A percentile compares a stretch with the other conserved stretches of the same genome.
These are phyloP conservation scores for Gnomoniopsis smithogilvyi DNA, from an alignment of 2,329 filamentous ascomycete genomes.

Conservation along the genomic window DNA sequence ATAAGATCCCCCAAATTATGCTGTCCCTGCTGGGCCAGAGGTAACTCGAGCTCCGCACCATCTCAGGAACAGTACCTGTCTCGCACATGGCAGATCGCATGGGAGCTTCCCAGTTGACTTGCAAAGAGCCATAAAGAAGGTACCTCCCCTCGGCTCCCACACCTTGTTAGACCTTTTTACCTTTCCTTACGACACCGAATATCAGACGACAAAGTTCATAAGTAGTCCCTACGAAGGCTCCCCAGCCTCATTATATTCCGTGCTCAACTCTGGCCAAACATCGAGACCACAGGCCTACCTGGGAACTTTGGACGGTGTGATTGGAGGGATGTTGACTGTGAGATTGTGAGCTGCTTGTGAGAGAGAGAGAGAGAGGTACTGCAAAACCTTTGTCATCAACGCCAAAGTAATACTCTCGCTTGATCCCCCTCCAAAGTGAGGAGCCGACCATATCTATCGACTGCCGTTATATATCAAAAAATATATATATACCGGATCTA, in stretches of 20 bases:
- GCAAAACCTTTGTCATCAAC: conserved; percentile 18
- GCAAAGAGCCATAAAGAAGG: conserved; percentile 38
- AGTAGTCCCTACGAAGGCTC: not conserved
- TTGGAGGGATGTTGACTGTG: conserved; percentile 11
- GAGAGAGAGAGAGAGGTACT: conserved; percentile 6
- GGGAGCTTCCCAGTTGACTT: conserved; percentile 43
- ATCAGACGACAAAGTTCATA: conserved; percentile 43
- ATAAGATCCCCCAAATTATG: conserved; percentile 60
- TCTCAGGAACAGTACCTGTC: conserved; percentile 46
- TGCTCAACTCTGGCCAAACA: not conserved
- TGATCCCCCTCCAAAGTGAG: not conserved
- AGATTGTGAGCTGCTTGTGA: conserved; percentile 5
- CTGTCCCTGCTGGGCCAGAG: conserved; percentile 46
- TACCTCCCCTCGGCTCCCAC: conserved; percentile 36
- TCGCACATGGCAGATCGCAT: conserved; percentile 45
- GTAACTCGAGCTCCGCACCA: conserved; percentile 38
- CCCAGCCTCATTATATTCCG: not conserved
- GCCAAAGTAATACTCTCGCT: not conserved
- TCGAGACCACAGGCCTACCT: not conserved
- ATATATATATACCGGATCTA: no score
- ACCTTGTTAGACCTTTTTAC: conserved; percentile 27
- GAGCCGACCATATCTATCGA: conserved; percentile 15
- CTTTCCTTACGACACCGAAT: conserved; percentile 34
- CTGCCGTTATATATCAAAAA: not conserved
- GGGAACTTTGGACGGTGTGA: conserved; percentile 7